A percentile compares a stretch with the other conserved stretches of the same genome.
Evolutionary conservation across 1,284 basidiomycete species (phyloP).

Genomic region (Polyporus tsugae): DNA sequence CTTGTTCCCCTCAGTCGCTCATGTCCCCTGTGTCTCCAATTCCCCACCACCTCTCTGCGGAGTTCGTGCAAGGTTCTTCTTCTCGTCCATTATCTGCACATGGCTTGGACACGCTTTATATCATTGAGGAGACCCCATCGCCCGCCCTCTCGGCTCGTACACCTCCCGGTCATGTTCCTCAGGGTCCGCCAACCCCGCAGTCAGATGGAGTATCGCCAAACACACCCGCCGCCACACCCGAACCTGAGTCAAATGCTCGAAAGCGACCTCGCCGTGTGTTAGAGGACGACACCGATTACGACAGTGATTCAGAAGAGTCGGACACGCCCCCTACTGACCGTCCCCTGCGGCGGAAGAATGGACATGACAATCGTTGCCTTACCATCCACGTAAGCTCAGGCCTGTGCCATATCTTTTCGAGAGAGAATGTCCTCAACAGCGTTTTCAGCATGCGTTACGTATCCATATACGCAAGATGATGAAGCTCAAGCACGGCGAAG

Average conservation of each 20-base stretch:
- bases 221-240: slow-evolving; percentile 18
- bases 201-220: slow-evolving; percentile 16
- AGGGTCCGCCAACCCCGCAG: slow-evolving; percentile 23
- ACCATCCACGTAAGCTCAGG: slow-evolving; percentile 64
- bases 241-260: slow-evolving; percentile 22
- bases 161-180: not conserved
- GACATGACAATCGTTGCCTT: slow-evolving; percentile 67
- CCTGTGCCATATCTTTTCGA: slow-evolving; percentile 10
- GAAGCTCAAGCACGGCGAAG: slow-evolving; percentile 60
- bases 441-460: slow-evolving; percentile 70
- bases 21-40: slow-evolving; percentile 22
- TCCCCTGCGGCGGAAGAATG: slow-evolving; percentile 57
- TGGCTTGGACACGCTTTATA: not conserved
- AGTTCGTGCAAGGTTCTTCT: slow-evolving; percentile 53
- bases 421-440: slow-evolving; percentile 8
- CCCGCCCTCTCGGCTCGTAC: not conserved
- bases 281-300: slow-evolving; percentile 36
- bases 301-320: slow-evolving; percentile 43
- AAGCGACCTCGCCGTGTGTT: slow-evolving; percentile 45
- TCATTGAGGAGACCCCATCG: slow-evolving; percentile 5
- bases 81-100: slow-evolving; percentile 36
- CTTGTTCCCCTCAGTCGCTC: slow-evolving; percentile 10
- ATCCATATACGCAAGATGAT: slow-evolving; percentile 66
- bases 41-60: slow-evolving; percentile 4
- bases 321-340: slow-evolving; percentile 42